phyloP scores from a whole-genome alignment of 495 filamentous ascomycete species.

The Lindgomyces ingoldianus region DNA sequence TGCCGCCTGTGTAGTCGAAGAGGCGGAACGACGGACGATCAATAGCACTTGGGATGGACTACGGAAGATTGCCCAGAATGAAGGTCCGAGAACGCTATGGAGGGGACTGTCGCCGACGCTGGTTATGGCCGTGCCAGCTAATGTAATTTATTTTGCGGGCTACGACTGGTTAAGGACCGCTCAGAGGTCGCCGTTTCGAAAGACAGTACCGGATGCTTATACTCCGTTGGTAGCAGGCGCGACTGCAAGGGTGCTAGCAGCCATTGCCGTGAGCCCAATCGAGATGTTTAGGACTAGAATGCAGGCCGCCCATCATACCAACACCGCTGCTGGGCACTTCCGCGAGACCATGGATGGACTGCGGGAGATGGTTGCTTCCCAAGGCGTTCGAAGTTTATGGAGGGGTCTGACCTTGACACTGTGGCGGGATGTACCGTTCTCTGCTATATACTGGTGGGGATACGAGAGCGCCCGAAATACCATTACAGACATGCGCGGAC shows the following conservation, averaged over 20 bases:
- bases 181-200: constrained; percentile 57
- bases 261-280: constrained; percentile 80
- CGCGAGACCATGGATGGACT: constrained; percentile 73
- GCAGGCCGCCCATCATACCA: constrained; percentile 68
- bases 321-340: constrained; percentile 61
- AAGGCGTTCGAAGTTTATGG: constrained; percentile 85
- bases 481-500: constrained; percentile 62
- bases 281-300: constrained; percentile 94
- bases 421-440: constrained; percentile 97
- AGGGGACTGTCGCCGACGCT: constrained; percentile 88
- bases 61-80: constrained; percentile 93
- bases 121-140: constrained; percentile 89
- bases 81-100: constrained; percentile 86
- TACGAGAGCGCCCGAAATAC: constrained; percentile 77
- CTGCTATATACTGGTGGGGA: constrained; percentile 95
- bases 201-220: constrained; percentile 59
- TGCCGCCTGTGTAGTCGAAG: constrained; percentile 81
- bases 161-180: constrained; percentile 89
- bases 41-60: constrained; percentile 90
- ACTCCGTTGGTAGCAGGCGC: constrained; percentile 80
- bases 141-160: constrained; percentile 99
- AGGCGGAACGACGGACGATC: constrained; percentile 78
- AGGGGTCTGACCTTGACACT: constrained; percentile 88
- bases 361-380: constrained; percentile 70
- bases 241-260: constrained; percentile 74